These are phyloP conservation scores for Brettanomyces anomalus DNA, from an alignment of 805 yeast genomes.

Conservation along the genomic window DNA sequence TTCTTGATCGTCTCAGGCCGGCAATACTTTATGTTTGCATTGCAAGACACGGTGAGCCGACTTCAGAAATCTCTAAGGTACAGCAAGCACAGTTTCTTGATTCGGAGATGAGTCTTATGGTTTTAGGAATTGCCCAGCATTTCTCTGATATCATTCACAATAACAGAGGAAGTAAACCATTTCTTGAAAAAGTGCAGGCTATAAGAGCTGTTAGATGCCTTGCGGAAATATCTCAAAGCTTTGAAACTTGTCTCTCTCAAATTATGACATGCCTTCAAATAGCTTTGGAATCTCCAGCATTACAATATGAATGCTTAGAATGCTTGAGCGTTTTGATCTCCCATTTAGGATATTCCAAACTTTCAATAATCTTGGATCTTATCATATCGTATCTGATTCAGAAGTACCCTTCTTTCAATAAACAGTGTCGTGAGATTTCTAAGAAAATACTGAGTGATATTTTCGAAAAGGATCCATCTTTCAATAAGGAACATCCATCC, in stretches of 20 bases:
- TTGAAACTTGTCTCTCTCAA: conserved; percentile 61
- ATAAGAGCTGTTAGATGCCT: conserved; percentile 67
- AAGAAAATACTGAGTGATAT: conserved; percentile 36
- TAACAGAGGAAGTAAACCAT: conserved; percentile 61
- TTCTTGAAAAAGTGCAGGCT: conserved; percentile 60
- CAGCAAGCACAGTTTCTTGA: conserved; percentile 28
- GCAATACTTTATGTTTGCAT: conserved; percentile 30
- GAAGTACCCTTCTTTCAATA: conserved; percentile 46
- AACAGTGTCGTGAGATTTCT: conserved; percentile 41
- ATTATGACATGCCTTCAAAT: conserved; percentile 80
- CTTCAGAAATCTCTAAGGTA: conserved; percentile 12
- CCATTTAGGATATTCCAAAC: conserved; percentile 44
- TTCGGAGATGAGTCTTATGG: conserved; percentile 43
- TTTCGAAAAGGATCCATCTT: conserved; percentile 25
- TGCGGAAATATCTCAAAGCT: conserved; percentile 38
- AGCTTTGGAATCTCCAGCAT: conserved; percentile 52
- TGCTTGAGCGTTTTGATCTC: conserved; percentile 61
- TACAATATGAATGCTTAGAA: conserved; percentile 52
- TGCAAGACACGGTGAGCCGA: conserved; percentile 8
- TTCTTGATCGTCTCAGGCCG: conserved; percentile 25
- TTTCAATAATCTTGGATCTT: conserved; percentile 63
- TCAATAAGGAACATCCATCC: conserved; percentile 35
- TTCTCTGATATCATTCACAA: conserved; percentile 77
- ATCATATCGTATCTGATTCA: conserved; percentile 67
- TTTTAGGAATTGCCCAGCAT: conserved; percentile 67